phyloP scores from a whole-genome alignment of 306 rosid species.

The Macrotyloma uniflorum region DNA sequence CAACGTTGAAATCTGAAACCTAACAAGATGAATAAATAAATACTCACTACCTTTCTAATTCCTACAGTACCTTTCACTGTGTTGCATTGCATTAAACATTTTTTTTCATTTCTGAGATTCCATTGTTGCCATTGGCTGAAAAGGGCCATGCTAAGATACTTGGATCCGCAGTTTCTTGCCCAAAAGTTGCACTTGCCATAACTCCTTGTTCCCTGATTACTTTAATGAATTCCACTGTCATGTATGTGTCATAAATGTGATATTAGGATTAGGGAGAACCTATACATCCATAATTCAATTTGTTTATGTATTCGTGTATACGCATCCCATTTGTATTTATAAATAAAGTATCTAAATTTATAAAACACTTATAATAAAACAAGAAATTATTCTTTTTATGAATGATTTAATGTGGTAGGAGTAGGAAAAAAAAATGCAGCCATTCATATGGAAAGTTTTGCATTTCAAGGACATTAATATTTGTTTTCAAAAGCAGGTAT shows the following conservation, averaged over 20 bases:
- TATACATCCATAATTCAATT: too few relatives aligned
- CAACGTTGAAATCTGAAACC: slow-evolving; percentile 5
- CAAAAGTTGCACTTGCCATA: slow-evolving; percentile 7
- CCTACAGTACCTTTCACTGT: background rate
- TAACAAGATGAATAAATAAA: background rate
- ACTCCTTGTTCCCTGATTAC: slow-evolving; percentile 4
- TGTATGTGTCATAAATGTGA: background rate
- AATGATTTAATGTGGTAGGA: too few relatives aligned
- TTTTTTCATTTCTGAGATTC: background rate
- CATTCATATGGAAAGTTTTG: background rate
- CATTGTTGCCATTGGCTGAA: background rate
- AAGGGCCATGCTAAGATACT: background rate
- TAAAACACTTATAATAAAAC: too few relatives aligned
- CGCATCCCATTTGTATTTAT: too few relatives aligned
- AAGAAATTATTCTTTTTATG: too few relatives aligned
- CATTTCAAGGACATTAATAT: background rate
- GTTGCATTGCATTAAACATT: slow-evolving; percentile 4
- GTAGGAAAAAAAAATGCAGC: background rate
- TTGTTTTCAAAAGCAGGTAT: slow-evolving; percentile 16
- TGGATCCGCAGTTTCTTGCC: background rate
- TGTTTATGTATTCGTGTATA: too few relatives aligned
- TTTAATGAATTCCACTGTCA: background rate
- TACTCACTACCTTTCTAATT: background rate
- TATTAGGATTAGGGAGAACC: background rate
- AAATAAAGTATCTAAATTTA: too few relatives aligned